Evolutionary conservation across 73 alveolate species (phyloP).

Genomic region (Tetrahymena malaccensis): DNA sequence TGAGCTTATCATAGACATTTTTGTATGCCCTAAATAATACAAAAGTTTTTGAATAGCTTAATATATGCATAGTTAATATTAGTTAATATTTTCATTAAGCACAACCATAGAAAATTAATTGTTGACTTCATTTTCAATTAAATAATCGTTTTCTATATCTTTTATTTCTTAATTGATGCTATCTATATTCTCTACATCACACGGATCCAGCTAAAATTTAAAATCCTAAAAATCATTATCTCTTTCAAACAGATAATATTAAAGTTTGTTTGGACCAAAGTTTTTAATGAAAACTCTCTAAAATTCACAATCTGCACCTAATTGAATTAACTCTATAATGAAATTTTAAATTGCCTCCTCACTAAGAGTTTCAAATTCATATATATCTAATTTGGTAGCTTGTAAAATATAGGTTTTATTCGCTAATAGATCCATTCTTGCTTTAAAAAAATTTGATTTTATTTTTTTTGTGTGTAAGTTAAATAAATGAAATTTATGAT

Average conservation of each 20-base stretch:
- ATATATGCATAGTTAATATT: background rate
- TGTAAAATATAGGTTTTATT: background rate
- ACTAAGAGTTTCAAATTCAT: background rate
- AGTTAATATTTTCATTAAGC: background rate
- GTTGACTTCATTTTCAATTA: too few species aligned
- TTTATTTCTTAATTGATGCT: too few species aligned
- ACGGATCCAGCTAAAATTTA: too few species aligned
- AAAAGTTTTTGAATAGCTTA: background rate
- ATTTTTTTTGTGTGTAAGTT: too few species aligned
- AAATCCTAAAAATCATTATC: too few species aligned
- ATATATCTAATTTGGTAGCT: too few species aligned
- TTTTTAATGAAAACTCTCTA: too few species aligned
- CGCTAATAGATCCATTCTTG: background rate
- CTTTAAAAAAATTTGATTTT: background rate
- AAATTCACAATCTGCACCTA: background rate
- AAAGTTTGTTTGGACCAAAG: too few species aligned
- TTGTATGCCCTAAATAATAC: too few species aligned
- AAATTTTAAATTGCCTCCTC: background rate
- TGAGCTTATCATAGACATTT: too few species aligned
- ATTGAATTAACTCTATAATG: background rate
- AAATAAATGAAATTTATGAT: too few species aligned
- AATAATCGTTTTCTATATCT: background rate
- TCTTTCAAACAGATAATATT: background rate
- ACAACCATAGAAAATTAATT: background rate
- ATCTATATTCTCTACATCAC: background rate